Percentiles rank a stretch among this genome's conserved stretches.
Evolutionary conservation across 73 alveolate genomes (phyloP).

Genomic region (Symbiodinium pilosum): DNA sequence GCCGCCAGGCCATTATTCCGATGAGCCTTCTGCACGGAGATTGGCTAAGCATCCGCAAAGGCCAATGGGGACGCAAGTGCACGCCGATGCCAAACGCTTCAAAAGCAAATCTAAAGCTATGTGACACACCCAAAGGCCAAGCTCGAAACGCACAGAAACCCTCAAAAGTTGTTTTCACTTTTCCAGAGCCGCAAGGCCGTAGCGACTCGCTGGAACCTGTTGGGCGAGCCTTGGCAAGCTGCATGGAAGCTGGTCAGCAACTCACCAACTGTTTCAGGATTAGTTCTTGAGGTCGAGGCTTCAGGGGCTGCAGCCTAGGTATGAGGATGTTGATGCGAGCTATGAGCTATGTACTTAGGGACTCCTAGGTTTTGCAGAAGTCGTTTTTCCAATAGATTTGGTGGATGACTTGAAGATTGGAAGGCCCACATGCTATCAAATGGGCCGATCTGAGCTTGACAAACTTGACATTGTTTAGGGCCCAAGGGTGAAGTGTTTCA

Average conservation of each 20-base stretch:
- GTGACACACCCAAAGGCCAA: background rate
- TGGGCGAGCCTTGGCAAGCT: constrained; percentile 57
- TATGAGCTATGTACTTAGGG: background rate
- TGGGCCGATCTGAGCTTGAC: no score
- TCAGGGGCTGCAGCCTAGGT: background rate
- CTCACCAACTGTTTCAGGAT: background rate
- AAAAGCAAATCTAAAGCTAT: no score
- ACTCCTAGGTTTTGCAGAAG: background rate
- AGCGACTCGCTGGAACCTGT: background rate
- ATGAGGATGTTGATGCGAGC: background rate
- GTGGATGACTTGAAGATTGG: no score
- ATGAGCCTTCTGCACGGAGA: constrained; percentile 10
- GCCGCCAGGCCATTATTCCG: constrained; percentile 38
- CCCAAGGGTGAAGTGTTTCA: no score
- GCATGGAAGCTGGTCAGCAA: background rate
- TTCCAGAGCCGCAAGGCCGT: background rate
- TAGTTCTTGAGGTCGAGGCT: background rate
- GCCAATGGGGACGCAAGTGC: no score
- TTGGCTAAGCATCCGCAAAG: background rate
- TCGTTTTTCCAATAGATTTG: no score
- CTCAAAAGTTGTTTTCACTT: background rate
- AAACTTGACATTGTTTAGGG: no score
- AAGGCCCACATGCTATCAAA: no score
- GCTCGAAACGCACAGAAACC: background rate
- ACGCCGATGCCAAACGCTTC: no score